phyloP scores from a whole-genome alignment of 148 eudicot genomes.

The Camellia granthamiana region DNA sequence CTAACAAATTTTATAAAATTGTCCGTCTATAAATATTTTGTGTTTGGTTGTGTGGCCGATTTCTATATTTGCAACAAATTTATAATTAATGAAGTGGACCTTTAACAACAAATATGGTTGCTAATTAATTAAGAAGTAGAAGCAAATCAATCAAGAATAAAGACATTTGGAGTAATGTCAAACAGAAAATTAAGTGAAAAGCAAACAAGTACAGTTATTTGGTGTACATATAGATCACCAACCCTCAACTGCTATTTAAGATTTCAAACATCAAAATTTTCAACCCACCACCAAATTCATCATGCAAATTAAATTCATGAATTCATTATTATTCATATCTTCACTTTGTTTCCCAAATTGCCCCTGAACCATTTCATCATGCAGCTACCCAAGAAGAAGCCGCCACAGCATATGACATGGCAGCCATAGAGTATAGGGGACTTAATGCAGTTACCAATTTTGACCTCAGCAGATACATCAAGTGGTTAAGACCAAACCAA shows the following conservation, averaged over 20 bases:
- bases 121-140: background rate
- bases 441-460: conserved; percentile 83
- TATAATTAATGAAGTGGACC: too few relatives aligned
- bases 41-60: too few relatives aligned
- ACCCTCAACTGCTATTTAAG: conserved; percentile 50
- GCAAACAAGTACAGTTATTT: conserved; percentile 12
- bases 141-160: background rate
- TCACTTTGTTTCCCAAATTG: background rate
- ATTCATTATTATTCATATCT: conserved; percentile 2
- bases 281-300: conserved; percentile 48
- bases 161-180: background rate
- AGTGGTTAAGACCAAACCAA: conserved; percentile 38
- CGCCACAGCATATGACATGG: conserved; percentile 80
- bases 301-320: conserved; percentile 26
- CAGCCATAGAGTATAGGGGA: conserved; percentile 78
- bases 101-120: background rate
- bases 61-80: too few relatives aligned
- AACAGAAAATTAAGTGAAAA: background rate
- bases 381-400: conserved; percentile 96
- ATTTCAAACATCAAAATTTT: conserved; percentile 15
- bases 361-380: conserved; percentile 14
- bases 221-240: conserved; percentile 37
- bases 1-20: too few relatives aligned
- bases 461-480: conserved; percentile 73
- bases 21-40: too few relatives aligned